A percentile compares a stretch with the other conserved stretches of the same genome.
Evolutionary conservation across 1,139 yeast species (phyloP).

Genomic region (Magnusiomyces fungicola): DNA sequence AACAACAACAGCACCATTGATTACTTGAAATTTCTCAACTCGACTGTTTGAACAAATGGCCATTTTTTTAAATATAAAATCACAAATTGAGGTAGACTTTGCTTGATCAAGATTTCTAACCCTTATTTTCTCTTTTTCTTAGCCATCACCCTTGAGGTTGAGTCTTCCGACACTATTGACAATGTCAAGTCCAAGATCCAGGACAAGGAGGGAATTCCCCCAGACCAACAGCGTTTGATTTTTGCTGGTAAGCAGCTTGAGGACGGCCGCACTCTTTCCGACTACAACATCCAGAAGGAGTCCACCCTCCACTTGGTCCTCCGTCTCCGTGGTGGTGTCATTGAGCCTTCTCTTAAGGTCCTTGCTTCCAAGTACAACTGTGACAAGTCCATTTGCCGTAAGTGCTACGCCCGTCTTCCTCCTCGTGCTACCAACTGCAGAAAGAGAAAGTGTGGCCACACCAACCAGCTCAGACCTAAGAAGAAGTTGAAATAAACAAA

Average conservation of each 20-base stretch:
- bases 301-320: conserved; percentile 81
- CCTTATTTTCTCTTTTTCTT: no score
- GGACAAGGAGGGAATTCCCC: conserved; percentile 94
- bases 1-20: no score
- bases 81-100: no score
- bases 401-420: conserved; percentile 99
- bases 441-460: conserved; percentile 99
- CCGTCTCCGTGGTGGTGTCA: conserved; percentile 93
- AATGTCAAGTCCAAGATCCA: conserved; percentile 89
- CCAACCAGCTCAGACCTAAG: conserved; percentile 99
- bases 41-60: no score
- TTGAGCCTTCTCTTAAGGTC: conserved; percentile 99
- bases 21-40: no score
- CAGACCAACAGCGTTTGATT: conserved; percentile 90
- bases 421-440: conserved; percentile 99
- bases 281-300: conserved; percentile 94
- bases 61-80: no score
- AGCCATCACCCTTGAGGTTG: conserved; percentile 86
- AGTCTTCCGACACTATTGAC: conserved; percentile 91
- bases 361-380: conserved; percentile 99
- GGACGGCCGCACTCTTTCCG: conserved; percentile 87
- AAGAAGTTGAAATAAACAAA: conserved; percentile 91
- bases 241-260: conserved; percentile 93
- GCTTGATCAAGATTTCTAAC: no score
- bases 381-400: conserved; percentile 98